These are phyloP conservation scores for Bothia castanella DNA, from an alignment of 1,284 basidiomycete species.

Conservation along the genomic window DNA sequence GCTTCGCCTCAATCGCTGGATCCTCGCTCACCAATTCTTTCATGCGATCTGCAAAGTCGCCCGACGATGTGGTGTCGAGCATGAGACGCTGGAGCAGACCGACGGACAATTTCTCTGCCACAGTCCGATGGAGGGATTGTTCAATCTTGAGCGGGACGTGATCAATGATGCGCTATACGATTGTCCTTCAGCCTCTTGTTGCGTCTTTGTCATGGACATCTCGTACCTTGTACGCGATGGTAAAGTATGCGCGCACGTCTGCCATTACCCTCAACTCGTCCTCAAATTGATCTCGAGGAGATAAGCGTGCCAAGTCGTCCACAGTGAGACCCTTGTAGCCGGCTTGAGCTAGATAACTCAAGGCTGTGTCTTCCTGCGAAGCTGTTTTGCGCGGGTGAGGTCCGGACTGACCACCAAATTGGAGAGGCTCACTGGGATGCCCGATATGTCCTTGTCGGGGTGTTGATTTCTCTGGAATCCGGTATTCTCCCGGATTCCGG, in stretches of 20 bases:
- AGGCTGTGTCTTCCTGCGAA: slow-evolving; percentile 12
- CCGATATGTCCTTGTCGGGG: too few species aligned
- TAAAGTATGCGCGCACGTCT: slow-evolving; percentile 50
- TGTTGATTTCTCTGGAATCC: background rate
- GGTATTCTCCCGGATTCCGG: background rate
- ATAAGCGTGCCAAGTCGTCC: slow-evolving; percentile 21
- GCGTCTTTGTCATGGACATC: background rate
- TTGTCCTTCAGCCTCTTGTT: background rate
- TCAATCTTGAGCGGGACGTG: slow-evolving; percentile 50
- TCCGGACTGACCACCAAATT: too few species aligned
- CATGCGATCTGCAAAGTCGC: slow-evolving; percentile 28
- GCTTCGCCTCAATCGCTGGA: slow-evolving; percentile 31
- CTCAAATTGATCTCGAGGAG: slow-evolving; percentile 23
- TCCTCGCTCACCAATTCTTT: slow-evolving; percentile 44
- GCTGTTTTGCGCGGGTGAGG: too few species aligned
- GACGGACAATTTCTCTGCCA: slow-evolving; percentile 37
- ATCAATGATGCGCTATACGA: slow-evolving; percentile 51
- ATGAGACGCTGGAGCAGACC: slow-evolving; percentile 40
- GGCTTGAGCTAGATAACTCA: slow-evolving; percentile 17
- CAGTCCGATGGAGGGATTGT: slow-evolving; percentile 42
- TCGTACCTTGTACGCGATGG: slow-evolving; percentile 44
- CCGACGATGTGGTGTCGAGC: slow-evolving; percentile 11
- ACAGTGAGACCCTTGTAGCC: slow-evolving; percentile 22
- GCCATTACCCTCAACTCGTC: slow-evolving; percentile 49
- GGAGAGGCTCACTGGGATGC: too few species aligned